A percentile compares a stretch with the other conserved stretches of the same genome.
These are phyloP conservation scores for Lumnitzera littorea DNA, from an alignment of 345 rosid species.

Conservation along the genomic window DNA sequence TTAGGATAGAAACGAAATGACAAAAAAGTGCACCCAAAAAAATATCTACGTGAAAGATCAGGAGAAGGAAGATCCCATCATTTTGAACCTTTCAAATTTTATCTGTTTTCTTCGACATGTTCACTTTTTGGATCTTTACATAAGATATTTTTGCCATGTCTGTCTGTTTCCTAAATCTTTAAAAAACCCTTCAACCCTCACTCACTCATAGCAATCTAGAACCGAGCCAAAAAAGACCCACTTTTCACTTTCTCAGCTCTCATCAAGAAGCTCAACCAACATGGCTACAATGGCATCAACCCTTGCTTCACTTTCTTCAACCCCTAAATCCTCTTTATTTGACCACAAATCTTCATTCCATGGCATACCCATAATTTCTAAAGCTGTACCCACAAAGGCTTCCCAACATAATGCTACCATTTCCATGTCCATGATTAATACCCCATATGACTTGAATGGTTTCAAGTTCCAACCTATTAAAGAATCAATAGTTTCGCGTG, in stretches of 20 bases:
- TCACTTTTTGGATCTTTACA: too few species aligned
- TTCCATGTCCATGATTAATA: conserved; percentile 10
- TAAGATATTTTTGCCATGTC: too few species aligned
- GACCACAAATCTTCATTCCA: conserved; percentile 21
- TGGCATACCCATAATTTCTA: conserved; percentile 15
- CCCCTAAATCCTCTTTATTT: conserved; percentile 11
- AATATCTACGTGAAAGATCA: too few species aligned
- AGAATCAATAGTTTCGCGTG: conserved; percentile 21
- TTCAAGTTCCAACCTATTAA: conserved; percentile 29
- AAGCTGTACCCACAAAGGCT: conserved; percentile 6
- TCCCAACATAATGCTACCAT: not conserved
- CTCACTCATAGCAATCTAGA: not conserved
- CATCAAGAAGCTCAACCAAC: not conserved
- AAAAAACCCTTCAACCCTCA: not conserved
- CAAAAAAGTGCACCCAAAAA: too few species aligned
- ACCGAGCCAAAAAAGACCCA: not conserved
- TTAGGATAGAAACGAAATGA: too few species aligned
- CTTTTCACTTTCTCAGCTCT: not conserved
- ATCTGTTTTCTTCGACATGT: too few species aligned
- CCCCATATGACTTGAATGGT: conserved; percentile 13
- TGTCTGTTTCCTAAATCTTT: too few species aligned
- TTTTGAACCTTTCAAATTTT: too few species aligned
- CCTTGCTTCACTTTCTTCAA: conserved; percentile 16
- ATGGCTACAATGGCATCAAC: conserved; percentile 23
- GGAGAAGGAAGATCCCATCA: too few species aligned